phyloP scores from a whole-genome alignment of 164 flowering plant species.

The Kalanchoe fedtschenkoi region DNA sequence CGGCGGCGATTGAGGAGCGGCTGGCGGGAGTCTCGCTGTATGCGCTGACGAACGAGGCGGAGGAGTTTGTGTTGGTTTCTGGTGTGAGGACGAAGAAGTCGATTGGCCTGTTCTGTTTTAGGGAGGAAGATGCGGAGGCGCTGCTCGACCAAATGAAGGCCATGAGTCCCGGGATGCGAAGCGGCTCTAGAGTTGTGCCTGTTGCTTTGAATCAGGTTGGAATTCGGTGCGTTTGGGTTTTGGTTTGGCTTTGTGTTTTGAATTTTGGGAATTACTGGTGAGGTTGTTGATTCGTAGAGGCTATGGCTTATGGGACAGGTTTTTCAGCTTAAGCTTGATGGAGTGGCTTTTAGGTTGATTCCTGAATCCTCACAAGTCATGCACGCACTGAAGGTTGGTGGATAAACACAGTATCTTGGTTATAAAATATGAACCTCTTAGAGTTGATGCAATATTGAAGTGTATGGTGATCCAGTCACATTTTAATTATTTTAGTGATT shows the following conservation, averaged over 20 bases:
- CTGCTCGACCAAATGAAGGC: slow-evolving; percentile 58
- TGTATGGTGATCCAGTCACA: not conserved
- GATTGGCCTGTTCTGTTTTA: slow-evolving; percentile 69
- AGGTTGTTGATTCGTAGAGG: slow-evolving; percentile 1
- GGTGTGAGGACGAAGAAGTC: slow-evolving; percentile 38
- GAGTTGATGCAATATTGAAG: not conserved
- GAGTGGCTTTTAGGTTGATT: slow-evolving; percentile 80
- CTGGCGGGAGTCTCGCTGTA: slow-evolving; percentile 73
- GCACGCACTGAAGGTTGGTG: slow-evolving; percentile 64
- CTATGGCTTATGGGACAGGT: slow-evolving; percentile 34
- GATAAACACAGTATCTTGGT: not conserved
- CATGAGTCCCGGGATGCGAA: slow-evolving; percentile 55
- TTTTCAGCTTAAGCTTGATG: slow-evolving; percentile 65
- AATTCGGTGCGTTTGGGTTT: not conserved
- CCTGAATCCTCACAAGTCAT: slow-evolving; percentile 67
- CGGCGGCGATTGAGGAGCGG: slow-evolving; percentile 56
- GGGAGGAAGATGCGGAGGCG: slow-evolving; percentile 61
- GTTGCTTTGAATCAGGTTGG: slow-evolving; percentile 75
- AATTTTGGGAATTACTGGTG: not conserved
- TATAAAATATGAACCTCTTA: not conserved
- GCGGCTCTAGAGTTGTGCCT: slow-evolving; percentile 61
- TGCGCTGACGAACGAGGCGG: slow-evolving; percentile 57
- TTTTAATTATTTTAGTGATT: not conserved
- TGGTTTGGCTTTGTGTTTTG: slow-evolving; percentile 7
- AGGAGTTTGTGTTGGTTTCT: slow-evolving; percentile 73